Base-by-base conservation (phyloP, 208 protist species). In the Naegleria fowleri region DNA sequence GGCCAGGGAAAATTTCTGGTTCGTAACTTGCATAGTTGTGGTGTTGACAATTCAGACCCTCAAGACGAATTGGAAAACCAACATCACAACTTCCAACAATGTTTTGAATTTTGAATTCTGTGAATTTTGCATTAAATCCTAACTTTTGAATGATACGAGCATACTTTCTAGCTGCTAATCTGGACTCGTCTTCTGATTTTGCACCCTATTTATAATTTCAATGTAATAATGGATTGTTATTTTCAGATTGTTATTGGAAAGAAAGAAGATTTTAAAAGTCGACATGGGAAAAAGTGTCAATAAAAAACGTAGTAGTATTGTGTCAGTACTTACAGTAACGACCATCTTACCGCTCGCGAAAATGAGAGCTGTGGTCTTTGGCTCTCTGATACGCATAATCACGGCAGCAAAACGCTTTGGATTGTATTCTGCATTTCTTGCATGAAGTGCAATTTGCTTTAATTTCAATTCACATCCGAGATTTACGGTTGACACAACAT, bases 341-440 rank as follows among this genome's bases (percentile, higher is more conserved):
- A 97, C 96, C 93, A 98, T 95, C 91, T 98, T 98, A 38, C 97
- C 97, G n/a, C 92, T 96, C 0, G 91, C 76, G 88, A 98, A 98
- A 90, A 98, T 94, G 0, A 98, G 91, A 6, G 96, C 96, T 0
- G 97, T 98, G 0, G 96, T 96, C 92, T 98, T 97, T 51, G 97
- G 97, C 41, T 97, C 96, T 67, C 95, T 92, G 25, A 98, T 96
- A 25, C 96, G 92, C 94, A 98, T 96, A 85, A 97, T 97, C 4
- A 97, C 96, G 6, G 96, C 96, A 2, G 95, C 67, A 91, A 97
- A 97, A 41, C 95, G 92, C 93, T 97, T 97, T 55, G 97, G 97
- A 86, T 97, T 97, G 90, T 98, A 98, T 93, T 98, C 97, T 15
- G 97, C 95, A 91, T 98, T 98, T 88, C 96, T 91, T 25, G 95